Evolutionary conservation across 2,329 filamentous ascomycete genomes (phyloP).

Genomic region (Sporothrix humicola): DNA sequence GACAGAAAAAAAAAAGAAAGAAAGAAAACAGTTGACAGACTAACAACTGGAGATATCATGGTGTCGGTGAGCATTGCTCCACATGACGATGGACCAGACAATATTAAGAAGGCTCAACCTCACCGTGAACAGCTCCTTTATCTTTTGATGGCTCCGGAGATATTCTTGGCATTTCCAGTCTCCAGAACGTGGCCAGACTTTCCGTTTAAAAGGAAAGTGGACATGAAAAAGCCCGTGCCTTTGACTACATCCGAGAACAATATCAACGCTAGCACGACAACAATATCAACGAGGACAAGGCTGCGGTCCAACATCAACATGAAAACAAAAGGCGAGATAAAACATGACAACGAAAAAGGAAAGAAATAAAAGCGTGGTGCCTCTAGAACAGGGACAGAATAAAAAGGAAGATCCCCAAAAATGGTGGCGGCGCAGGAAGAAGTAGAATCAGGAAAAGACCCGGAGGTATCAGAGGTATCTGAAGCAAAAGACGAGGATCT

Average conservation of each 20-base stretch:
- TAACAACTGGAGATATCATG: not conserved
- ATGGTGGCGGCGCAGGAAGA: not conserved
- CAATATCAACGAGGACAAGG: conserved; percentile 3
- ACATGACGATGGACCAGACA: not conserved
- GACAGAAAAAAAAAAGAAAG: not conserved
- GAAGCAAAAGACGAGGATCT: not conserved
- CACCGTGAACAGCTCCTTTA: not conserved
- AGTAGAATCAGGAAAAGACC: not conserved
- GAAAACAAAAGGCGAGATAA: not conserved
- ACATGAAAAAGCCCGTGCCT: not conserved
- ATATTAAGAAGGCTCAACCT: not conserved
- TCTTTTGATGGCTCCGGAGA: not conserved
- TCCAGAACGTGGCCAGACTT: not conserved
- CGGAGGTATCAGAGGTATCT: not conserved
- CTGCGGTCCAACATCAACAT: not conserved
- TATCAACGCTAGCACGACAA: not conserved
- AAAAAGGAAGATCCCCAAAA: not conserved
- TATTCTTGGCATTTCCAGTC: not conserved
- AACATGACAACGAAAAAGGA: not conserved
- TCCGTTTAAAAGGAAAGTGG: too few species aligned
- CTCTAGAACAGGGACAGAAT: conserved; percentile 17
- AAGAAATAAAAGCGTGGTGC: not conserved
- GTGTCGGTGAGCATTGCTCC: not conserved
- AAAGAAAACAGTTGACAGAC: not conserved
- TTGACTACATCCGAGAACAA: conserved; percentile 1